Percentiles rank a stretch among this genome's conserved stretches.
phyloP scores from a whole-genome alignment of 176 grass and related monocot genomes.

The Carex myosuroides region DNA sequence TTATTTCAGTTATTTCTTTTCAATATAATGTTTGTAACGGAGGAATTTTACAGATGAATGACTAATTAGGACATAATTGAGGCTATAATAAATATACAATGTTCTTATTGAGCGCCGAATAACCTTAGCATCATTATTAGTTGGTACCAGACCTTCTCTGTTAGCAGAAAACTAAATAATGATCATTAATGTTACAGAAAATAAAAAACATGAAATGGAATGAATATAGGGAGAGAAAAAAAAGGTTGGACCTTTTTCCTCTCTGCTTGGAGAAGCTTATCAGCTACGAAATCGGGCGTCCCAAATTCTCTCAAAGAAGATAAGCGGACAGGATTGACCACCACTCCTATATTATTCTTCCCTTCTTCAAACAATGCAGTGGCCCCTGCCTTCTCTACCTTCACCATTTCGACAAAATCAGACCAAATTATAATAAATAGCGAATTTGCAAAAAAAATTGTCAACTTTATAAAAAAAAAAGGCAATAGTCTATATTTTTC shows the following conservation, averaged over 20 bases:
- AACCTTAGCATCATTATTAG: neutral
- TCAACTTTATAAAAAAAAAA: neutral
- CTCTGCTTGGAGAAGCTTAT: conserved; percentile 82
- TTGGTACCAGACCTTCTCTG: neutral
- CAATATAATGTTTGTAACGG: neutral
- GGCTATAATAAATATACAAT: neutral
- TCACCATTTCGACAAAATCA: conserved; percentile 19
- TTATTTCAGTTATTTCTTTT: neutral
- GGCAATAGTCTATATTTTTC: neutral
- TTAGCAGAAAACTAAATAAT: too few species aligned
- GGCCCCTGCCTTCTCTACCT: conserved; percentile 89
- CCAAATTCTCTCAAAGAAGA: conserved; percentile 74
- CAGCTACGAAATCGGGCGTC: conserved; percentile 70
- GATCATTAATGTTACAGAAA: neutral
- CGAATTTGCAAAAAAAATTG: neutral
- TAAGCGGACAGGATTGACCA: conserved; percentile 77
- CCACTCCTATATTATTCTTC: conserved; percentile 74
- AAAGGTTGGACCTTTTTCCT: conserved; percentile 58
- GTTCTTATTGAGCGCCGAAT: neutral
- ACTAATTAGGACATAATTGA: neutral
- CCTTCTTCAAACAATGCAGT: conserved; percentile 76
- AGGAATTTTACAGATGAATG: neutral
- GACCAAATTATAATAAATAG: neutral
- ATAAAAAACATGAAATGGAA: neutral
- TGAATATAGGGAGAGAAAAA: neutral